These are phyloP conservation scores for Coprinopsis marcescibilis DNA, from an alignment of 768 basidiomycete species.

Conservation along the genomic window DNA sequence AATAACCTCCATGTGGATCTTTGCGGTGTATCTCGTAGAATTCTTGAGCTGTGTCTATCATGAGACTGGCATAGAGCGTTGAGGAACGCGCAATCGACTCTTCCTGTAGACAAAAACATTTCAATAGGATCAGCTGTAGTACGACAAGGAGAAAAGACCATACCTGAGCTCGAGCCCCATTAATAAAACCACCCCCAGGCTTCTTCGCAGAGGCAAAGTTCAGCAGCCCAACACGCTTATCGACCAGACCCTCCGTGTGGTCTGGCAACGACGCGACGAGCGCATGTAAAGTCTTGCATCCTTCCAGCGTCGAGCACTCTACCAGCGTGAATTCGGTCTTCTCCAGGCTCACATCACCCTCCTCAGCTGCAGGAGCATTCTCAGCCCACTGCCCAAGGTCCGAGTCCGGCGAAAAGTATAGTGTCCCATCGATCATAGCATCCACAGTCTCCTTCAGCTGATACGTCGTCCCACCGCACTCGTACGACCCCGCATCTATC, in stretches of 20 bases:
- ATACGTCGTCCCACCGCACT: constrained; percentile 19
- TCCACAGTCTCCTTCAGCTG: constrained; percentile 23
- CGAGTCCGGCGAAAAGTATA: constrained; percentile 45
- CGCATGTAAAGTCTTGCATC: constrained; percentile 28
- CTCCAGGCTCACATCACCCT: background rate
- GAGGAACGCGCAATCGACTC: constrained; percentile 72
- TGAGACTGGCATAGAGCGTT: constrained; percentile 56
- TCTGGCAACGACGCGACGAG: constrained; percentile 4
- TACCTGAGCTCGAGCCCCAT: constrained; percentile 48
- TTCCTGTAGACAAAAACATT: constrained; percentile 37
- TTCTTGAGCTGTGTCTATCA: constrained; percentile 40
- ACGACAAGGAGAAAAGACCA: background rate
- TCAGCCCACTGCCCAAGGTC: constrained; percentile 39
- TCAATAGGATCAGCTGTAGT: background rate
- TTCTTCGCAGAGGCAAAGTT: constrained; percentile 69
- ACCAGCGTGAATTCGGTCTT: constrained; percentile 29
- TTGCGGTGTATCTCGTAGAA: constrained; percentile 54
- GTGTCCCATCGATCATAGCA: constrained; percentile 33
- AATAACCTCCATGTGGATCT: constrained; percentile 48
- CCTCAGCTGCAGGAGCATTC: background rate
- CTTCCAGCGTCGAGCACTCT: constrained; percentile 48
- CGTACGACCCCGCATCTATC: constrained; percentile 39
- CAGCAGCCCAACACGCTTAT: constrained; percentile 46
- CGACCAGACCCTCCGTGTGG: background rate
- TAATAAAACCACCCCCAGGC: constrained; percentile 65